Percentiles rank a stretch among this genome's conserved stretches.
phyloP scores from a whole-genome alignment of 2,329 filamentous ascomycete species.

The Fusarium scirpi region DNA sequence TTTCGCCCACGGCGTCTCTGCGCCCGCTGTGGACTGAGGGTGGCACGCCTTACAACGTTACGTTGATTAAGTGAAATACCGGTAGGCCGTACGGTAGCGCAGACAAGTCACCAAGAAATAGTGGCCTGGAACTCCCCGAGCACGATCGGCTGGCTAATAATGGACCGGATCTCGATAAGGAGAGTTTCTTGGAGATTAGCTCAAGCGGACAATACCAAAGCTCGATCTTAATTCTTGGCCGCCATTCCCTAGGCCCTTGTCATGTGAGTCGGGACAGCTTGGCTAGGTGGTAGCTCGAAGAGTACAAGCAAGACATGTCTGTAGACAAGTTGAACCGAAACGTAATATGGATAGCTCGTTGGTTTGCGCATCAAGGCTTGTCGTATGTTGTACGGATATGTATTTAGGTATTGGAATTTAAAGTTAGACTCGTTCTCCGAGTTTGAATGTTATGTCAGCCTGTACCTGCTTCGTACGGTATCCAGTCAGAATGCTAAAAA shows the following conservation, averaged over 20 bases:
- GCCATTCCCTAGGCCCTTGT: conserved; percentile 40
- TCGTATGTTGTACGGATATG: background rate
- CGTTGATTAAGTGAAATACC: background rate
- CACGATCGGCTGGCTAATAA: conserved; percentile 30
- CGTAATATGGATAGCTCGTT: background rate
- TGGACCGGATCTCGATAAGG: conserved; percentile 12
- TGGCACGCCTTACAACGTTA: background rate
- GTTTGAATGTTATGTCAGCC: background rate
- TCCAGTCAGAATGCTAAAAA: background rate
- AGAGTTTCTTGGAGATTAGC: conserved; percentile 32
- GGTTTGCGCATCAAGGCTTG: background rate
- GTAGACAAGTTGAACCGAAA: background rate
- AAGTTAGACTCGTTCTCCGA: background rate
- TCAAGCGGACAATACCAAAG: conserved; percentile 25
- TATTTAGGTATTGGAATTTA: background rate
- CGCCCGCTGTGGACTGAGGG: background rate
- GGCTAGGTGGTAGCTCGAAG: background rate
- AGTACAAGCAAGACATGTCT: background rate
- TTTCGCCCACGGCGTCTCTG: background rate
- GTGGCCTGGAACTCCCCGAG: conserved; percentile 34
- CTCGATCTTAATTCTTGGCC: conserved; percentile 5
- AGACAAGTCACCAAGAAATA: background rate
- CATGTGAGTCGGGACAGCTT: background rate
- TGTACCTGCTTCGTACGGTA: background rate
- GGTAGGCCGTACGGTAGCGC: background rate